Conservation (phyloP, 1,284 basidiomycete species). For the Ganoderma lucidum region DNA sequence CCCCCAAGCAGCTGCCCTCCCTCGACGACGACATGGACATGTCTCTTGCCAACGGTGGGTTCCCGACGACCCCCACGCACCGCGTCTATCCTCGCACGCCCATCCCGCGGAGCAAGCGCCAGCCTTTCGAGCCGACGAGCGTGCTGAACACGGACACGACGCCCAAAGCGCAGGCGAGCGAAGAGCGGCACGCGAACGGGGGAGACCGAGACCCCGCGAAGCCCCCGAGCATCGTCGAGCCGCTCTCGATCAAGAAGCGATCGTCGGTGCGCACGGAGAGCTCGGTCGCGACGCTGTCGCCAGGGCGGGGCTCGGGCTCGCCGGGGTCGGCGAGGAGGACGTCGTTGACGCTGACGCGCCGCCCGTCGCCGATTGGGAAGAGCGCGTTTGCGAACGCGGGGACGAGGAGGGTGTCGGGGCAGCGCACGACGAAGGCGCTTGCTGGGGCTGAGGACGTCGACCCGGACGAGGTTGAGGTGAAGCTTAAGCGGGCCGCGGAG, state of each 20-base stretch:
- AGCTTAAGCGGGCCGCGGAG: slow-evolving; percentile 54
- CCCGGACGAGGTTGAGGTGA: slow-evolving; percentile 39
- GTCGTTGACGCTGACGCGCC: slow-evolving; percentile 36
- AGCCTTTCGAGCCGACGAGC: slow-evolving; percentile 59
- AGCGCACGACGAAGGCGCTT: slow-evolving; percentile 38
- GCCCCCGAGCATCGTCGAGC: slow-evolving; percentile 54
- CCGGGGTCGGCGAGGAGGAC: slow-evolving; percentile 53
- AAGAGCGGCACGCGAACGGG: slow-evolving; percentile 22
- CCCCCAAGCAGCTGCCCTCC: slow-evolving; percentile 41
- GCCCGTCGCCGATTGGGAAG: slow-evolving; percentile 35
- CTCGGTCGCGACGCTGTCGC: slow-evolving; percentile 13
- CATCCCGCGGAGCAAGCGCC: slow-evolving; percentile 73
- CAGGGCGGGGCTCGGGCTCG: slow-evolving; percentile 44
- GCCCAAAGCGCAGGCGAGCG: slow-evolving; percentile 47
- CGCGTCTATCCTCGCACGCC: slow-evolving; percentile 44
- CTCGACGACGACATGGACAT: slow-evolving; percentile 55
- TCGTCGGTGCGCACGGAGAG: slow-evolving; percentile 56
- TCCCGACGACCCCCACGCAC: slow-evolving; percentile 40
- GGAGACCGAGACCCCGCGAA: slow-evolving; percentile 20
- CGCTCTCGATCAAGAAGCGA: slow-evolving; percentile 85
- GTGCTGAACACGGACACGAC: slow-evolving; percentile 54
- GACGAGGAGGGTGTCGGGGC: slow-evolving; percentile 63
- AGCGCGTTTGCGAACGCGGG: slow-evolving; percentile 28
- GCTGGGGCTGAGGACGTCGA: slow-evolving; percentile 40
- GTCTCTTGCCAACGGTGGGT: slow-evolving; percentile 43